Base-by-base conservation (phyloP, 2,329 filamentous ascomycete species). In the Grosmannia serpens region DNA sequence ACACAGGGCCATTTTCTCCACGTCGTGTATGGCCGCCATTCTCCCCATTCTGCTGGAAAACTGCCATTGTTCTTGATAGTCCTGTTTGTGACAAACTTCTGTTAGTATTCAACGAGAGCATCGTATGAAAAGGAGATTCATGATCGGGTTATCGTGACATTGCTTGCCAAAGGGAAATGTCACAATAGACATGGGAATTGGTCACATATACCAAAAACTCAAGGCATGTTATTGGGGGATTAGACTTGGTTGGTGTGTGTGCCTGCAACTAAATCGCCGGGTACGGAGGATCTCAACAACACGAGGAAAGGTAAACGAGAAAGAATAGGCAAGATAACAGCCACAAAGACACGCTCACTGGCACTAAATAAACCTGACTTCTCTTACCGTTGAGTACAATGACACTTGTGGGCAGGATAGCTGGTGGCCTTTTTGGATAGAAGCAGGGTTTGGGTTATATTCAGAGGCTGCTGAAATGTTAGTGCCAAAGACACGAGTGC, bases 331-430 rank as follows among this genome's bases (percentile, higher is more conserved):
- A 7, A 22, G 8, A 22, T 46, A 20, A 9, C 44, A 8, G 20
- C 11, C 22, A 20, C 20, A 20, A 50, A 26, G 11, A 29, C 26
- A 50, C 20, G 20, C 8, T 44, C 41, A 41, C 5, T 20, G 17
- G 15, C 38, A 41, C 6, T 6, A 3, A 20, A 3, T n/a, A 3
- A n/a, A 6, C 17, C 6, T 3, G 38, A n/a, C 4, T 15, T 20
- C 20, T 17, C 41, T 44, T 22, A 44, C 41, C 26, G 27, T 20
- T 8, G 11, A 9, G 15, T 27, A 29, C 3, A 50, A 50, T 29
- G 47, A 50, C 26, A 20, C 47, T 7, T 64, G 66, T 65, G 64
- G 62, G 61, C 61, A 52, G 54, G 61, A 33, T 49, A 59, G 50
- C 57, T 59, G n/a, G 51, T 49, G 58, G 13, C 55, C 41, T 15